Conservation (phyloP, 2,329 filamentous ascomycete genomes). For the Diaporthe capsici region DNA sequence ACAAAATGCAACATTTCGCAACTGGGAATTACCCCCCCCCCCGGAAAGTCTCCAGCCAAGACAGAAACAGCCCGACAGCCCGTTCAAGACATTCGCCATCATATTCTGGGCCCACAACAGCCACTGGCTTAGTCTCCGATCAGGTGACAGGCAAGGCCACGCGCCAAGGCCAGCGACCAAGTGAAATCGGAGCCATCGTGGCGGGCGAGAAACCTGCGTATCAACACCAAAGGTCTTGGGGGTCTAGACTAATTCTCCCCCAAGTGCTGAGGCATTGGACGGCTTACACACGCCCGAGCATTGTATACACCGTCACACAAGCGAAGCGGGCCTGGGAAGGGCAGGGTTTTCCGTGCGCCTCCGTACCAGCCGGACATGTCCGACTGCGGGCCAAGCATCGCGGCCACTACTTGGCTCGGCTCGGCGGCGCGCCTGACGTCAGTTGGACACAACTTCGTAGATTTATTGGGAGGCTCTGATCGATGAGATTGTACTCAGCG, state of each 20-base stretch:
- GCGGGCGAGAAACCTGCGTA: neutral
- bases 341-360: neutral
- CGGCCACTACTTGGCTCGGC: neutral
- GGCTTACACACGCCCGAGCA: too few relatives aligned
- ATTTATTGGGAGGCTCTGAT: too few relatives aligned
- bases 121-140: neutral
- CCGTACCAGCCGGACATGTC: neutral
- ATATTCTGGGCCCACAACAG: neutral
- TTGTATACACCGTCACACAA: too few relatives aligned
- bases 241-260: neutral
- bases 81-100: neutral
- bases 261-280: too few relatives aligned
- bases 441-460: neutral
- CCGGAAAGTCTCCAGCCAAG: neutral
- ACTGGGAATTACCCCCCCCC: too few relatives aligned
- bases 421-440: neutral
- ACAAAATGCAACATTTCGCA: neutral
- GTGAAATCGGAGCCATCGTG: neutral
- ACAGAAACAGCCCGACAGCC: neutral
- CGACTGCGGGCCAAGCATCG: slow-evolving; percentile 7
- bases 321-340: neutral
- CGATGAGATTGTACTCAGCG: rapidly evolving
- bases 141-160: neutral
- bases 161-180: neutral
- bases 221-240: neutral